phyloP scores from a whole-genome alignment of 2,329 filamentous ascomycete genomes.

The Aspergillus uvarum region DNA sequence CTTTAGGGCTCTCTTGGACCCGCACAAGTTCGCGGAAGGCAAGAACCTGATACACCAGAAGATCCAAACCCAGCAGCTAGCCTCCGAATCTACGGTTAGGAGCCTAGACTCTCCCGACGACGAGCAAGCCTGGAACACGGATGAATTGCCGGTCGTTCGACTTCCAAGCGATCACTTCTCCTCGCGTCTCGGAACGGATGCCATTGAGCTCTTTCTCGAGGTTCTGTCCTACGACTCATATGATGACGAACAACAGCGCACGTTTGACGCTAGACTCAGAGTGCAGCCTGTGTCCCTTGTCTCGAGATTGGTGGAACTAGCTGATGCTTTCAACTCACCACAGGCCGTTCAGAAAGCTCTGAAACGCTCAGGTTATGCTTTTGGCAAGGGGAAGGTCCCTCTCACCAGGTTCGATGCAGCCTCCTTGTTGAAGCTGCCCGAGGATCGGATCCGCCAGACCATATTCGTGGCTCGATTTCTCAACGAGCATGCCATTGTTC shows the following conservation, averaged over 20 bases:
- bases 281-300: constrained; percentile 32
- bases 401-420: constrained; percentile 25
- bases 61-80: constrained; percentile 4
- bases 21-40: constrained; percentile 45
- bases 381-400: constrained; percentile 29
- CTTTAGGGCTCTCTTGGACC: constrained; percentile 42
- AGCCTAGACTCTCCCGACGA: neutral
- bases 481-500: constrained; percentile 26
- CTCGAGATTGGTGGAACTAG: constrained; percentile 33
- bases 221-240: constrained; percentile 31
- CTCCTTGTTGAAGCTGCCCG: constrained; percentile 32
- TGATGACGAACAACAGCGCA: constrained; percentile 17
- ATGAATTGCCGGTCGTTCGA: constrained; percentile 28
- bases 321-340: constrained; percentile 37
- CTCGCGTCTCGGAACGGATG: constrained; percentile 30
- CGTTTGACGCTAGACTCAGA: constrained; percentile 28
- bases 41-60: constrained; percentile 32
- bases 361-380: constrained; percentile 28
- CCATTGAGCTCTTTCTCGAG: constrained; percentile 36
- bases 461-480: constrained; percentile 40
- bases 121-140: neutral
- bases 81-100: neutral
- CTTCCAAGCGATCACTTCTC: constrained; percentile 29
- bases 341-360: constrained; percentile 25
- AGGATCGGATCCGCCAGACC: constrained; percentile 42